A percentile compares a stretch with the other conserved stretches of the same genome.
phyloP scores from a whole-genome alignment of 2,329 filamentous ascomycete genomes.

The Epichloe aotearoae region DNA sequence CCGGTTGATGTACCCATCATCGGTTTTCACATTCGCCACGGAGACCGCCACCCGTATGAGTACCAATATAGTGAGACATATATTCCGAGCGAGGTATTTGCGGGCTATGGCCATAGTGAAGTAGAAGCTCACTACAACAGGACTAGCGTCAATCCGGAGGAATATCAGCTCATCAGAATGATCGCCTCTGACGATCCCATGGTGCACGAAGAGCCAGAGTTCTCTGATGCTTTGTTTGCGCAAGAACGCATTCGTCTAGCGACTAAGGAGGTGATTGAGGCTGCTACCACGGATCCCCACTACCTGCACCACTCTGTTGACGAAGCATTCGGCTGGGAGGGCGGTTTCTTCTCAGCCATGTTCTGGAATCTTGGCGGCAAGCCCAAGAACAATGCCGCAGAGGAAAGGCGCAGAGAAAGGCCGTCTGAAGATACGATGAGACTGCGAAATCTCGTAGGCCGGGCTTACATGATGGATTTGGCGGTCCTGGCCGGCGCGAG shows the following conservation, averaged over 20 bases:
- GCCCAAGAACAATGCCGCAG: slow-evolving; percentile 26
- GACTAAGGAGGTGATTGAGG: slow-evolving; percentile 39
- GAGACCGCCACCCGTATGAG: slow-evolving; percentile 65
- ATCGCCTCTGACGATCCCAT: slow-evolving; percentile 73
- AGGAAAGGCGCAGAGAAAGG: slow-evolving; percentile 13
- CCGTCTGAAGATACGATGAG: slow-evolving; percentile 44
- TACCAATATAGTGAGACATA: slow-evolving; percentile 67
- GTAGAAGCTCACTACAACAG: slow-evolving; percentile 36
- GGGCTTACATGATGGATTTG: slow-evolving; percentile 74
- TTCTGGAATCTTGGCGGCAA: slow-evolving; percentile 62
- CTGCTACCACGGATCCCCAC: slow-evolving; percentile 27
- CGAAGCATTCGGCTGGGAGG: slow-evolving; percentile 74
- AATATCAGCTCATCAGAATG: slow-evolving; percentile 36
- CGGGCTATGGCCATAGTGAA: slow-evolving; percentile 42
- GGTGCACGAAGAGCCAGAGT: slow-evolving; percentile 54
- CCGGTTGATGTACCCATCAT: slow-evolving; percentile 32
- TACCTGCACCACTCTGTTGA: slow-evolving; percentile 56
- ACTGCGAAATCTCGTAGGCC: slow-evolving; percentile 59
- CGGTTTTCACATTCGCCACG: slow-evolving; percentile 67
- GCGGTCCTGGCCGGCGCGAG: slow-evolving; percentile 55
- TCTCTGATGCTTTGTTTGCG: slow-evolving; percentile 44
- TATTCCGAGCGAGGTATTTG: slow-evolving; percentile 59
- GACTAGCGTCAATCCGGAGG: slow-evolving; percentile 23
- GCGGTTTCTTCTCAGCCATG: slow-evolving; percentile 69
- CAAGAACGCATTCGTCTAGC: slow-evolving; percentile 69